Evolutionary conservation across 768 basidiomycete genomes (phyloP), one percentile per base, ranked within the genome.

Genomic region (Leccinum boreale): DNA sequence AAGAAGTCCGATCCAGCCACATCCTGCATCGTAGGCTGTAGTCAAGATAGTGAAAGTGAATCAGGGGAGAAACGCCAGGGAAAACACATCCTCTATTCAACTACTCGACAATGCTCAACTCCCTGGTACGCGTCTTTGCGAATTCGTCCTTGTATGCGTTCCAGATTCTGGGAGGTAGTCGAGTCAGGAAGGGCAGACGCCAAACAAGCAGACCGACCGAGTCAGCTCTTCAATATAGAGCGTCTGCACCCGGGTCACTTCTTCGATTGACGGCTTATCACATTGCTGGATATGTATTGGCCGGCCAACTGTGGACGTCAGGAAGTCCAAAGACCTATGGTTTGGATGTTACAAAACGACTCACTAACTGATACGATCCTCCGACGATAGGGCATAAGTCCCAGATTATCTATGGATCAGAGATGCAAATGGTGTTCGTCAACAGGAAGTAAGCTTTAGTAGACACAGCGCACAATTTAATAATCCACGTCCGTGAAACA

Each of bases 401-500:
- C 97, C 61, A 96, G 77, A 65, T 94, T 98, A 75, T 99, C 95
- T 96, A 65, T 3, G 3, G 11, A 45, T 5, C 42, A 19, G n/a
- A 44, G n/a, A 19, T 19, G 9, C n/a, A 10, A 39, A 42, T 42
- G 39, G 39, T 10, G 17, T 28, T 17, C 17, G 17, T 31, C 46
- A 15, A 28, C 31, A 9, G 5, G 2, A 48, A 36, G 17, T 4
- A 1, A 29, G 14, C 10, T 5, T 29, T n/a, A 8, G 29, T 17
- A 49, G n/a, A 19, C n/a, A 66, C 14, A 12, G 24, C 86, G 26
- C 62, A 94, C 95, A 99, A 72, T 98, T 99, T 62, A 98, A 79
- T 55, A 99, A 73, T 12, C 96, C 96, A 58, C 97, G 79, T 3
- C 97, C 97, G 69, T 97, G 96, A 74, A 99, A 99, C n/a, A 99